These are phyloP conservation scores for Passalora sequoiae DNA, from an alignment of 2,329 filamentous ascomycete species.

Conservation along the genomic window DNA sequence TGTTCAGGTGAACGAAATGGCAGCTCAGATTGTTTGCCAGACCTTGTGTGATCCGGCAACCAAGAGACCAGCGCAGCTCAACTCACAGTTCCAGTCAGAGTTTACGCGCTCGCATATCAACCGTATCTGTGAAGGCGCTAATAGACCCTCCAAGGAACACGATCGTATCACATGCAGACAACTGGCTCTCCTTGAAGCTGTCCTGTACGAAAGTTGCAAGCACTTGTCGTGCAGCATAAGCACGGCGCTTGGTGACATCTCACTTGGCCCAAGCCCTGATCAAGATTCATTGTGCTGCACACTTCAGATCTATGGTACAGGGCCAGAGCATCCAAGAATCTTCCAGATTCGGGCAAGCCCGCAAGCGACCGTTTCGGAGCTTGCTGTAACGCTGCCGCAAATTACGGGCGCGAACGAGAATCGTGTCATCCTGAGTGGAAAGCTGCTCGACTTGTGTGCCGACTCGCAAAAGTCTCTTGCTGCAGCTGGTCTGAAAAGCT, in stretches of 20 bases:
- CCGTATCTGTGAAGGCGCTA: slow-evolving; percentile 9
- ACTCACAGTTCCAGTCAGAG: slow-evolving; percentile 16
- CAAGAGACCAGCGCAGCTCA: slow-evolving; percentile 3
- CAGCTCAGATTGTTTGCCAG: slow-evolving; percentile 11
- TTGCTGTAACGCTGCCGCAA: slow-evolving; percentile 19
- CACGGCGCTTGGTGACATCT: neutral
- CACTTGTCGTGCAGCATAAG: neutral
- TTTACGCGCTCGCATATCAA: slow-evolving; percentile 21
- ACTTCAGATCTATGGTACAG: slow-evolving; percentile 21
- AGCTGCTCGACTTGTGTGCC: slow-evolving; percentile 16
- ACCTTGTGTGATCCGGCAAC: slow-evolving; percentile 17
- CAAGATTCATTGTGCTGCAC: slow-evolving; percentile 14
- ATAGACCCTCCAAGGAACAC: too few species aligned
- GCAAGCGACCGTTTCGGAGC: slow-evolving; percentile 19
- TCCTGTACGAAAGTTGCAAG: slow-evolving; percentile 8
- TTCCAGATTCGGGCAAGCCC: slow-evolving; percentile 15
- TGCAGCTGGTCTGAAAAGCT: slow-evolving; percentile 19
- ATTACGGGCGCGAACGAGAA: slow-evolving; percentile 23
- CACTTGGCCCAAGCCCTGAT: neutral
- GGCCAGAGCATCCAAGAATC: slow-evolving; percentile 14
- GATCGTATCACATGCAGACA: too few species aligned
- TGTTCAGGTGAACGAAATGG: slow-evolving; percentile 6
- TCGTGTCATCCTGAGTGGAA: slow-evolving; percentile 25
- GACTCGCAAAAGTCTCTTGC: slow-evolving; percentile 15
- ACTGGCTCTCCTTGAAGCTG: slow-evolving; percentile 18